Conservation (phyloP, 371 early-diverging fungal genomes). For the Entomophthora muscae region DNA sequence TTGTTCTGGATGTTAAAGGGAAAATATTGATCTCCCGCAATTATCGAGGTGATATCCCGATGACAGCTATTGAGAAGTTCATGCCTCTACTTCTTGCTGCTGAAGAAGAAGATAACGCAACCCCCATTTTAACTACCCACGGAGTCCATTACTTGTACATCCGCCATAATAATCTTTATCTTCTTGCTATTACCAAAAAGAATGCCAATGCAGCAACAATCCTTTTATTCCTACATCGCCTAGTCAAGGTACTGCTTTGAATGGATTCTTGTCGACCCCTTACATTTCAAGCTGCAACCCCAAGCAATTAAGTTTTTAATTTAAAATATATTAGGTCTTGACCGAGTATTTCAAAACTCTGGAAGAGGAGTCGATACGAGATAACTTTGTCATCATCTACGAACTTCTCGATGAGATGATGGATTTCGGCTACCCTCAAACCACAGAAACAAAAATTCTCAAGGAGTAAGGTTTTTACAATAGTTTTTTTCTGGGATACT, state of each 20-base stretch:
- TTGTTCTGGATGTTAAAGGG: conserved; percentile 85
- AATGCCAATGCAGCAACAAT: conserved; percentile 94
- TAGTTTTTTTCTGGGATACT: background rate
- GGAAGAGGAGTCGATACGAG: conserved; percentile 92
- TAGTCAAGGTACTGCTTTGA: conserved; percentile 36
- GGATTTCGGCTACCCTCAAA: conserved; percentile 98
- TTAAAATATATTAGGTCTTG: conserved; percentile 47
- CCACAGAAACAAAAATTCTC: conserved; percentile 91
- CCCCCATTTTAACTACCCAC: conserved; percentile 83
- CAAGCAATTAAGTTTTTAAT: too few relatives aligned
- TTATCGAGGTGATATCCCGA: conserved; percentile 86
- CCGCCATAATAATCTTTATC: conserved; percentile 82
- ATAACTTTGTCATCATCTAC: conserved; percentile 92
- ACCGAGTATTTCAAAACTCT: conserved; percentile 94
- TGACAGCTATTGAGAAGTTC: conserved; percentile 89
- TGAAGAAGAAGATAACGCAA: conserved; percentile 81
- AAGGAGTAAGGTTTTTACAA: conserved; percentile 54
- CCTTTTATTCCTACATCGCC: conserved; percentile 82
- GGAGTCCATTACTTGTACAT: conserved; percentile 90
- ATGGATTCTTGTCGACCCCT: too few relatives aligned
- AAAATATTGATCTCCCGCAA: conserved; percentile 89
- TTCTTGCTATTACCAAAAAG: conserved; percentile 87
- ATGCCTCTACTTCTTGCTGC: conserved; percentile 85
- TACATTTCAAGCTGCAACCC: too few relatives aligned
- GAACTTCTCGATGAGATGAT: conserved; percentile 98